phyloP scores from a whole-genome alignment of 2,329 filamentous ascomycete genomes.

The Paraphaeosphaeria sporulosa region DNA sequence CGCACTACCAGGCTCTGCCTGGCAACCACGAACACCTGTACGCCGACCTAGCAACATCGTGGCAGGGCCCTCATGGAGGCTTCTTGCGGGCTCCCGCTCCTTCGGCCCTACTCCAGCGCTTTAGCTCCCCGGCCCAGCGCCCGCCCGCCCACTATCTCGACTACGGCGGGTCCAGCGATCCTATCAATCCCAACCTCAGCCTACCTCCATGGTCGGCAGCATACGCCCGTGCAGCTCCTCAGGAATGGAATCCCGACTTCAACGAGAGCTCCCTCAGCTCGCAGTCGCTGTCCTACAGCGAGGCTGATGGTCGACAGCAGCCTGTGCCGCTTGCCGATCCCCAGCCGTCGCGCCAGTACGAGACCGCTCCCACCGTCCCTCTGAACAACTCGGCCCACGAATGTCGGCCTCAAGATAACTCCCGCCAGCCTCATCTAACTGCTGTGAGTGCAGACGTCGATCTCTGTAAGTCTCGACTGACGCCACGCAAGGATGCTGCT shows the following conservation, averaged over 20 bases:
- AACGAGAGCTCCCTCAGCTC: slow-evolving; percentile 25
- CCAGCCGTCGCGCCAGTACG: slow-evolving; percentile 24
- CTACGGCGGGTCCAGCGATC: slow-evolving; percentile 29
- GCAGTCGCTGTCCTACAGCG: slow-evolving; percentile 31
- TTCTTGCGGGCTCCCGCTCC: slow-evolving; percentile 26
- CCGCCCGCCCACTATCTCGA: slow-evolving; percentile 36
- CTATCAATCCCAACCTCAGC: slow-evolving; percentile 27
- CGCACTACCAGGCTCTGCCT: slow-evolving; percentile 37
- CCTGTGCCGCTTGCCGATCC: slow-evolving; percentile 27
- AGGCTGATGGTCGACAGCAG: slow-evolving; percentile 25
- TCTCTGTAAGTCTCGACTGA: slow-evolving; percentile 27
- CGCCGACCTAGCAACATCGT: slow-evolving; percentile 32
- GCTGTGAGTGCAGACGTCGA: slow-evolving; percentile 30
- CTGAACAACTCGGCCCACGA: slow-evolving; percentile 19
- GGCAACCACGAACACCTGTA: slow-evolving; percentile 34
- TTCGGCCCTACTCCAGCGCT: slow-evolving; percentile 17
- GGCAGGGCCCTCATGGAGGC: slow-evolving; percentile 31
- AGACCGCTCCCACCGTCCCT: slow-evolving; percentile 15
- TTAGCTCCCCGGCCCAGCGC: slow-evolving; percentile 21
- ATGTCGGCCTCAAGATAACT: slow-evolving; percentile 26
- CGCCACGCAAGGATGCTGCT: slow-evolving; percentile 27
- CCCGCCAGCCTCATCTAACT: slow-evolving; percentile 27
- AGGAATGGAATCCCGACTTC: slow-evolving; percentile 28
- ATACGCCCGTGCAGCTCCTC: slow-evolving; percentile 26
- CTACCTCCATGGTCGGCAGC: slow-evolving; percentile 25